Conservation (phyloP, 192 early-diverging fungal genomes). For the Obelidium mucronatum region DNA sequence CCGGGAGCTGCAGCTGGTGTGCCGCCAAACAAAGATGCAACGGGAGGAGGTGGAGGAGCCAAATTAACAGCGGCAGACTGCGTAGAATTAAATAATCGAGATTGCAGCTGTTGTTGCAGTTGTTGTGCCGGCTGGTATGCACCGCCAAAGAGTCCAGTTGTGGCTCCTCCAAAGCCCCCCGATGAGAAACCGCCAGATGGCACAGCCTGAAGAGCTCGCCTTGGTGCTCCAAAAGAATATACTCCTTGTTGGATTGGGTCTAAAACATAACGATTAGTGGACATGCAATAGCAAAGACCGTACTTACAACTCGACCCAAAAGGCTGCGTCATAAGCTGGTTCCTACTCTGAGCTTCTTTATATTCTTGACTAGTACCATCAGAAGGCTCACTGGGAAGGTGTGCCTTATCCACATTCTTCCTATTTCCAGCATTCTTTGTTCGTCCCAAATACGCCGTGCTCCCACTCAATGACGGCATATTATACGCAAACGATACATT, state of each 20-base stretch:
- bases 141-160: background rate
- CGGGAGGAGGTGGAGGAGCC: background rate
- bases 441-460: slow-evolving; percentile 19
- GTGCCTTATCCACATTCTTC: background rate
- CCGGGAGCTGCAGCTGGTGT: background rate
- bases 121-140: background rate
- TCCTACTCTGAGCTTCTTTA: no score
- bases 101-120: background rate
- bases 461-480: slow-evolving; percentile 7
- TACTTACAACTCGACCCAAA: background rate
- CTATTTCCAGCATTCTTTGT: slow-evolving; percentile 1
- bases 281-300: background rate
- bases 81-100: no score
- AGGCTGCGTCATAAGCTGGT: no score
- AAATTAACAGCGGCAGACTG: no score
- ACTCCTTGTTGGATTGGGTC: background rate
- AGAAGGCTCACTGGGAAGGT: background rate
- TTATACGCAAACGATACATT: slow-evolving; percentile 25
- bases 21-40: background rate
- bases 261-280: background rate
- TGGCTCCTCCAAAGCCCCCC: background rate
- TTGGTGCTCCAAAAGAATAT: background rate
- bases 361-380: background rate
- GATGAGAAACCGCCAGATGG: no score
- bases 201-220: background rate